Conservation (phyloP, 1,284 basidiomycete species). For the Jaminaea rosea region DNA sequence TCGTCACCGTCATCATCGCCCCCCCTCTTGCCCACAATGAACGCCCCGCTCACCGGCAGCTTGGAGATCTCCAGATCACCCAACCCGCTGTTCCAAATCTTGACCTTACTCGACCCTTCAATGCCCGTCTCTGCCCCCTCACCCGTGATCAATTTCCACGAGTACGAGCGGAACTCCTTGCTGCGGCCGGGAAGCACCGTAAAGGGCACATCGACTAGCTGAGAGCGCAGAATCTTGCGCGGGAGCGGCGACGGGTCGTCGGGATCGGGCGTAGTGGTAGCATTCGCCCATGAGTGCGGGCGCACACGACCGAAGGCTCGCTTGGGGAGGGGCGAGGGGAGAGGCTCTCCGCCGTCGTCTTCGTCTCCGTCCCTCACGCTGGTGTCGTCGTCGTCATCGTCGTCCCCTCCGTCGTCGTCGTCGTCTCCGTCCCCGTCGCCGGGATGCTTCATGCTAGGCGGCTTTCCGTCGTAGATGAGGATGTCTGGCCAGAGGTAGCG, state of each 20-base stretch:
- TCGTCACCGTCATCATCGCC: too few relatives aligned
- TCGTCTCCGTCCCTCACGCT: neutral
- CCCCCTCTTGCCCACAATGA: conserved; percentile 34
- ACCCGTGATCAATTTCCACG: conserved; percentile 36
- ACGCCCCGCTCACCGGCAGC: conserved; percentile 37
- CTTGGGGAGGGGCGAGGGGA: conserved; percentile 32
- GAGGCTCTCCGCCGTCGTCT: conserved; percentile 22
- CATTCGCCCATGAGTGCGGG: conserved; percentile 31
- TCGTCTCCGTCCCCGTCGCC: conserved; percentile 5
- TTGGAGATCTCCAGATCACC: conserved; percentile 25
- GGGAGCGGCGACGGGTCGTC: conserved; percentile 20
- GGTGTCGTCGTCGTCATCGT: conserved; percentile 1
- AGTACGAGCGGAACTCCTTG: conserved; percentile 28
- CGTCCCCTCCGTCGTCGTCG: conserved; percentile 8
- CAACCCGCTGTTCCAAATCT: conserved; percentile 40
- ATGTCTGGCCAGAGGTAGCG: conserved; percentile 41
- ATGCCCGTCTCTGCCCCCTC: conserved; percentile 36
- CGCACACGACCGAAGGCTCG: conserved; percentile 34
- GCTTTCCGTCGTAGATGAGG: conserved; percentile 34
- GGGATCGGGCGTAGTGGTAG: conserved; percentile 27
- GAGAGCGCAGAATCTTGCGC: conserved; percentile 25
- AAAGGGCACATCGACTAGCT: conserved; percentile 37
- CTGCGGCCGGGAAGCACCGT: conserved; percentile 27
- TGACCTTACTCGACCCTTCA: conserved; percentile 27
- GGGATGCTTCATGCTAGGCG: conserved; percentile 25